Base-by-base conservation (phyloP, 495 filamentous ascomycete species). In the Annulohypoxylon moriforme region DNA sequence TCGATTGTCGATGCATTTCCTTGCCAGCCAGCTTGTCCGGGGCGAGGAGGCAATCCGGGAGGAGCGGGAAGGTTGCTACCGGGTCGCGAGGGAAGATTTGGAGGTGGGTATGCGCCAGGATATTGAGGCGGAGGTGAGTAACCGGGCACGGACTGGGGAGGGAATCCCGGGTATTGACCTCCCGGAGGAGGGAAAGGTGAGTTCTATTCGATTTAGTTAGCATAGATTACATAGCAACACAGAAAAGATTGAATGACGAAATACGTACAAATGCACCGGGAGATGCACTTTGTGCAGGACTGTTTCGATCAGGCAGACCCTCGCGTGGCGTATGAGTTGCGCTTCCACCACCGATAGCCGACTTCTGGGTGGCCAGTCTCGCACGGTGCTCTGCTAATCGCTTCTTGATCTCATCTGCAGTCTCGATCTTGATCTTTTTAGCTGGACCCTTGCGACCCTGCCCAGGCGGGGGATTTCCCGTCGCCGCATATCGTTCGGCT, bases 351-450 rank as follows among this genome's bases (percentile, higher is more conserved):
- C 85, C 85, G 2, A 67, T 80, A 9, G 77, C 78, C 25, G 82
- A 81, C 76, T 86, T 86, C 68, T 91, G 89, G 6, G 84, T 81
- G 20, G 88, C 87, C 60, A 87, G 82, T 76, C 88, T 89, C 0
- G 92, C 91, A 64, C 91, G 92, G 68, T 94, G 91, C 72, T 92
- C 93, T 49, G 92, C 92, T 50, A 97, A 75, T 60, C 94, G 87
- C 84, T 90, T 91, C 84, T 94, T 95, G 71, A 97, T 76, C 73
- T 96, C 93, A 11, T 90, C 89, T 0, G 90, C 79, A 14, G 87
- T 86, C 71, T 96, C 93, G 25, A 94, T 82, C 79, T 94, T 96
- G 16, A 93, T 87, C 72, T 92, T 93, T 84, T 97, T 97, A 2
- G 85, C 76, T 1, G 87, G 86, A 0, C 85, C 84, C 18, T 87